These are phyloP conservation scores for Globisporangium paddicum DNA, from an alignment of 352 stramenopile genomes.

Conservation along the genomic window DNA sequence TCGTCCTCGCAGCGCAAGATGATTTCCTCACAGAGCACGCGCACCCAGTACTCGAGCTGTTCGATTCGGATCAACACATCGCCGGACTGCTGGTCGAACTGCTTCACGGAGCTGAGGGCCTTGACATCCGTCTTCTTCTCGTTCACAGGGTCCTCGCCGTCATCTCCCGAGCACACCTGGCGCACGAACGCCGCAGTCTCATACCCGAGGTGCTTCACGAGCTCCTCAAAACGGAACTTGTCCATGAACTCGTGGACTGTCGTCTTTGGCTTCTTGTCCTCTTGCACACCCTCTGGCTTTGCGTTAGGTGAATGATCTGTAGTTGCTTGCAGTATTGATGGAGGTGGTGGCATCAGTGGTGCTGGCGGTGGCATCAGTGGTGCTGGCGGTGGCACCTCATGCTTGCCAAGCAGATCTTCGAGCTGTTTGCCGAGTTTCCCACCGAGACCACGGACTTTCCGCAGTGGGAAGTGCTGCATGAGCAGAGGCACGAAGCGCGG, in stretches of 20 bases:
- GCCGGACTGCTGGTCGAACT: slow-evolving; percentile 69
- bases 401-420: slow-evolving; percentile 47
- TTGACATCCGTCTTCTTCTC: slow-evolving; percentile 64
- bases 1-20: slow-evolving; percentile 78
- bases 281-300: not conserved
- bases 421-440: slow-evolving; percentile 76
- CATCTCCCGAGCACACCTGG: slow-evolving; percentile 54
- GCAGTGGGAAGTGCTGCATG: slow-evolving; percentile 70
- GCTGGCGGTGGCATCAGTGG: not conserved
- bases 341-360: no score
- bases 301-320: not conserved
- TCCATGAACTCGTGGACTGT: slow-evolving; percentile 53
- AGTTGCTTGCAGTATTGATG: no score
- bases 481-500: slow-evolving; percentile 53
- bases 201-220: slow-evolving; percentile 48
- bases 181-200: slow-evolving; percentile 58
- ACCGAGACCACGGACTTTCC: slow-evolving; percentile 68
- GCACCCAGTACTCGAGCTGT: slow-evolving; percentile 75
- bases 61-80: slow-evolving; percentile 35
- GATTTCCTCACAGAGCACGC: slow-evolving; percentile 68
- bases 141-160: slow-evolving; percentile 69
- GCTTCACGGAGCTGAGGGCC: slow-evolving; percentile 67
- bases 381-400: slow-evolving; percentile 3
- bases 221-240: slow-evolving; percentile 40
- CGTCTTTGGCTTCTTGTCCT: slow-evolving; percentile 19